phyloP scores from a whole-genome alignment of 352 stramenopile genomes.

The Thalassiosira mediterranea region DNA sequence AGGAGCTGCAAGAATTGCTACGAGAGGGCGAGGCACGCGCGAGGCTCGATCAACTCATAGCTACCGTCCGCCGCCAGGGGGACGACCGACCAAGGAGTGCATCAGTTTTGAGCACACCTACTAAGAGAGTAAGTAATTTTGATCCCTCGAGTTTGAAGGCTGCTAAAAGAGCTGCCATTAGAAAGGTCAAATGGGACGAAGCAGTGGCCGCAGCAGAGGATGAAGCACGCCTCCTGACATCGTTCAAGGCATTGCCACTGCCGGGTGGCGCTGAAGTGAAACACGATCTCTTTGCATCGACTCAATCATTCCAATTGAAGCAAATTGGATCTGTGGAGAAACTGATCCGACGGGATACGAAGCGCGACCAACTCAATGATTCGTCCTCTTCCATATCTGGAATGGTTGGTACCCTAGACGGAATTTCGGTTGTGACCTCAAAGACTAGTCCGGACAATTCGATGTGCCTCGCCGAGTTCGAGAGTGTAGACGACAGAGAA shows the following conservation, averaged over 20 bases:
- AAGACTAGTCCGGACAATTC: constrained; percentile 14
- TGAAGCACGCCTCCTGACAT: constrained; percentile 6
- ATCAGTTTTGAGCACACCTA: neutral
- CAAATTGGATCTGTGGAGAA: constrained; percentile 34
- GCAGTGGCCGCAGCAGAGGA: constrained; percentile 17
- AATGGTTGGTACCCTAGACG: constrained; percentile 25
- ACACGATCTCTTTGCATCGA: constrained; percentile 36
- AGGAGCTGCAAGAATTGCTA: constrained; percentile 24
- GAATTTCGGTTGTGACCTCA: constrained; percentile 28
- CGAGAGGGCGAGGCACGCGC: constrained; percentile 18
- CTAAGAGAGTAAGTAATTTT: constrained; percentile 28
- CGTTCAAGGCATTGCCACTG: constrained; percentile 44
- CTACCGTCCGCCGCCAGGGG: constrained; percentile 16
- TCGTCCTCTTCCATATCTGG: constrained; percentile 26
- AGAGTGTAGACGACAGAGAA: constrained; percentile 39
- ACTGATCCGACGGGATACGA: constrained; percentile 19
- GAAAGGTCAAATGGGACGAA: constrained; percentile 34
- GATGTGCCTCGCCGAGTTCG: neutral
- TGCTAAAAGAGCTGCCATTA: constrained; percentile 31
- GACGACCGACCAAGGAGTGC: constrained; percentile 5
- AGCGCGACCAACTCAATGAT: constrained; percentile 9
- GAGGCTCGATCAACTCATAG: constrained; percentile 30
- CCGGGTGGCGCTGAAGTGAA: constrained; percentile 34
- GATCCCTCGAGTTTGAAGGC: constrained; percentile 34
- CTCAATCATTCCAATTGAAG: constrained; percentile 37